Evolutionary conservation across 2,329 filamentous ascomycete species (phyloP).

Genomic region (Botryosphaeria agaves): DNA sequence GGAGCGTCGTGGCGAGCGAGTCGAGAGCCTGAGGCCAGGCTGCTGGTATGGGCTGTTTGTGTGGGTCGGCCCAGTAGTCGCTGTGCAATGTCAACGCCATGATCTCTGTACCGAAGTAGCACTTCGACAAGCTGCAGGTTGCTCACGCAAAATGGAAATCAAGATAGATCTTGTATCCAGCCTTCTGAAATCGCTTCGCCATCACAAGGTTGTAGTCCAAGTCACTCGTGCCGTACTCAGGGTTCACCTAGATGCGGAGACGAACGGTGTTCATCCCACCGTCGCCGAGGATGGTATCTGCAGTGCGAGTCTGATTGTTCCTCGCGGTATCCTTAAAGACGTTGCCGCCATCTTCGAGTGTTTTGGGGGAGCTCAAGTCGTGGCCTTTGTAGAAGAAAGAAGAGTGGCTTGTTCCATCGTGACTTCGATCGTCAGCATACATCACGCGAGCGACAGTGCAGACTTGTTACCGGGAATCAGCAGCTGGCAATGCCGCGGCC

Average conservation of each 20-base stretch:
- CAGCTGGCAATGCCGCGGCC: background rate
- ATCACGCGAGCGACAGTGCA: background rate
- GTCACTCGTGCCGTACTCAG: slow-evolving; percentile 12
- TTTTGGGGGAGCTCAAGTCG: slow-evolving; percentile 21
- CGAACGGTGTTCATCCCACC: slow-evolving; percentile 19
- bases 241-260: slow-evolving; percentile 14
- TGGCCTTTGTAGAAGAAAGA: slow-evolving; percentile 22
- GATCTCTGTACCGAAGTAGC: background rate
- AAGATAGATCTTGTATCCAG: slow-evolving; percentile 20
- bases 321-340: slow-evolving; percentile 20
- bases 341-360: slow-evolving; percentile 17
- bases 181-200: slow-evolving; percentile 16
- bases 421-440: background rate
- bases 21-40: slow-evolving; percentile 17
- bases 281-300: slow-evolving; percentile 16
- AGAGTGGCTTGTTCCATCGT: too few species aligned
- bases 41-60: slow-evolving; percentile 15
- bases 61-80: slow-evolving; percentile 20
- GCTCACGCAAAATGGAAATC: slow-evolving; percentile 16
- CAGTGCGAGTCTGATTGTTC: slow-evolving; percentile 17
- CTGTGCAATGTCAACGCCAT: slow-evolving; percentile 2
- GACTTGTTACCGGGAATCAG: background rate
- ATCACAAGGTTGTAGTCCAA: slow-evolving; percentile 16
- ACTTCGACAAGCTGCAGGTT: background rate
- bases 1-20: slow-evolving; percentile 13